Evolutionary conservation across 2,329 filamentous ascomycete genomes (phyloP), one percentile per base, ranked within the genome.

Genomic region (Dothidotthia symphoricarpi): DNA sequence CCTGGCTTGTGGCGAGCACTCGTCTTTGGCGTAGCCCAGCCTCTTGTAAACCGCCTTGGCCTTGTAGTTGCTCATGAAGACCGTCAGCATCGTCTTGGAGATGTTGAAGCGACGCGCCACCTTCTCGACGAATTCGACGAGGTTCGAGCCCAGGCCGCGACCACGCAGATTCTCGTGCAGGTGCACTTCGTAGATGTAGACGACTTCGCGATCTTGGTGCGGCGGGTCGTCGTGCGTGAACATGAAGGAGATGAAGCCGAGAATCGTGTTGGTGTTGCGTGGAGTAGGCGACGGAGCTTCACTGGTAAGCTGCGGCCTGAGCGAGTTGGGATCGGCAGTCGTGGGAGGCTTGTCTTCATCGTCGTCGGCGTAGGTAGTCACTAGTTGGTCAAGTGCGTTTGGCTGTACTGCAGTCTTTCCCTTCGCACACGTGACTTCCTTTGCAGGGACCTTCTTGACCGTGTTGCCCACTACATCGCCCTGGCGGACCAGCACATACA

Each of bases 131-230:
- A 79, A 67, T 2, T 63, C 55, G 70, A 90, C 79, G 26, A 90
- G 69, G 10, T 74, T 66, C 10, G 59, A 70, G 1, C 81, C 84
- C 2, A 90, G 67, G 0, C 85, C 84, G 11, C 62, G 79, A 69
- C 82, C 75, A 49, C 78, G 76, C 4, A 85, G 60, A 1, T 70
- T 65, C 1, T 73, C 66, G 25, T 71, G 65, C 3, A 90, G 74
- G 57, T 91, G 86, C 24, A 91, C 80, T 66, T 91, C 86, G 61
- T 89, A 91, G 62, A 86, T 83, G 63, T 89, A 91, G 14, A 88
- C 59, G 2, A 89, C 85, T 0, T 81, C 72, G n/a, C 61, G 60
- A n/a, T 58, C 31, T 12, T 53, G 36, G 28, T 63, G 35, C 2
- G 59, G 55, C 1, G 59, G 49, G 45, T 82, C 79, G 57, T 88